These are phyloP conservation scores for Solanum bukasovii DNA, from an alignment of 257 asterid genomes.

Conservation along the genomic window DNA sequence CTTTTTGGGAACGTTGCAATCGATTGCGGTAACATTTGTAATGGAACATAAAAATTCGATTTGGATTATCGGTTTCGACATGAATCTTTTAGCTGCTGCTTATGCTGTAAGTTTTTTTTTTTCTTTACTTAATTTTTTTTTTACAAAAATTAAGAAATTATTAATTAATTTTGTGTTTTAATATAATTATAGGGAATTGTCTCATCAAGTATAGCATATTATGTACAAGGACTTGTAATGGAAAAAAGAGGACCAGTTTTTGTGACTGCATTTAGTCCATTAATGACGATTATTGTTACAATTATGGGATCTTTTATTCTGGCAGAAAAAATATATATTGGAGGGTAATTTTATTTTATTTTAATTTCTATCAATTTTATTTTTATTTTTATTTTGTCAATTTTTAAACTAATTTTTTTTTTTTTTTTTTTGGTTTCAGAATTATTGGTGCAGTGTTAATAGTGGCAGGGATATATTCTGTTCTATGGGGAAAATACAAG, in stretches of 20 bases:
- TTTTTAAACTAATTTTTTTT: neutral
- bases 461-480: constrained; percentile 40
- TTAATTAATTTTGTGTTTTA: neutral
- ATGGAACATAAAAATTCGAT: constrained; percentile 67
- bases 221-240: constrained; percentile 86
- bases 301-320: constrained; percentile 85
- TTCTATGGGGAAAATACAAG: constrained; percentile 54
- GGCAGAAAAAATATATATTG: constrained; percentile 63
- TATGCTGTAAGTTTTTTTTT: constrained; percentile 45
- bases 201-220: constrained; percentile 81
- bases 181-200: constrained; percentile 59
- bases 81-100: constrained; percentile 88
- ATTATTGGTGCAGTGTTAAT: constrained; percentile 40
- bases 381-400: neutral
- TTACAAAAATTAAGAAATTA: neutral
- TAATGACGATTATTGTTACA: constrained; percentile 91
- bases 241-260: constrained; percentile 75
- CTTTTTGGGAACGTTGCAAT: constrained; percentile 79
- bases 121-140: neutral
- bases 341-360: constrained; percentile 45
- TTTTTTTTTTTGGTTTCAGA: constrained; percentile 3
- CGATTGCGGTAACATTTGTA: constrained; percentile 65
- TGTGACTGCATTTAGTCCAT: constrained; percentile 81
- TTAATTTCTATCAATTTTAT: neutral
- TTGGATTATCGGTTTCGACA: constrained; percentile 77